Base-by-base conservation (phyloP, 1,284 basidiomycete genomes). In the Porodaedalea pini region DNA sequence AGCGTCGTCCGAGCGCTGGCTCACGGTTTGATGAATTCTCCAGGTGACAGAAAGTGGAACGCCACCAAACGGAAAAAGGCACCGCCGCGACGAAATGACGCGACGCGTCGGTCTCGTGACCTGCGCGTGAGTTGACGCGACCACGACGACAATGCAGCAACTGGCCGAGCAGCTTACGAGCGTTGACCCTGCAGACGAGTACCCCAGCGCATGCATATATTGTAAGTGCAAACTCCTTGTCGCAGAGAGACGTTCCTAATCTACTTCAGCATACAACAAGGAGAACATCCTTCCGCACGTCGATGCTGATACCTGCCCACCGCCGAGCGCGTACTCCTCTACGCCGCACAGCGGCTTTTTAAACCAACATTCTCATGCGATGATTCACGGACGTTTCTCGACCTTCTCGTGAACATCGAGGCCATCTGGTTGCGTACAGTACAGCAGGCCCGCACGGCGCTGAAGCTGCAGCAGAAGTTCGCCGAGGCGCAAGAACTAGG, bases 391-490 rank as follows among this genome's bases (percentile, higher is more conserved):
- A 29, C 19, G 2, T 21, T 58, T 0, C 50, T 58, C 7, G 57
- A 53, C 4, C n/a, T 58, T 6, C 21, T 58, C 25, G 57, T 25
- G 6, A 37, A 54, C 17, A 39, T 58, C 4, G 51, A 58, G 17
- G 27, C 10, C 10, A 40, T 49, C 23, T 51, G 57, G 6, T 19
- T 13, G n/a, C 43, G 23, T 17, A 36, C 37, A 7, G 34, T 32
- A 7, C 23, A 47, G 11, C 34, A 47, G 10, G 57, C 51, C 13
- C 40, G 34, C 11, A 19, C n/a, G 3, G 45, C 48, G 1, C 34
- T 58, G 2, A 48, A 15, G n/a, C 32, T 56, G n/a, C 45, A 56
- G 8, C n/a, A 27, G 3, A 36, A 29, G 2, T 41, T 29, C 8
- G 17, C 31, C 8, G 34, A 47, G 11, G 25, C 19, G 32, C n/a